These are phyloP conservation scores for Alternaria ethzedia DNA, from an alignment of 2,329 filamentous ascomycete species.

Conservation along the genomic window DNA sequence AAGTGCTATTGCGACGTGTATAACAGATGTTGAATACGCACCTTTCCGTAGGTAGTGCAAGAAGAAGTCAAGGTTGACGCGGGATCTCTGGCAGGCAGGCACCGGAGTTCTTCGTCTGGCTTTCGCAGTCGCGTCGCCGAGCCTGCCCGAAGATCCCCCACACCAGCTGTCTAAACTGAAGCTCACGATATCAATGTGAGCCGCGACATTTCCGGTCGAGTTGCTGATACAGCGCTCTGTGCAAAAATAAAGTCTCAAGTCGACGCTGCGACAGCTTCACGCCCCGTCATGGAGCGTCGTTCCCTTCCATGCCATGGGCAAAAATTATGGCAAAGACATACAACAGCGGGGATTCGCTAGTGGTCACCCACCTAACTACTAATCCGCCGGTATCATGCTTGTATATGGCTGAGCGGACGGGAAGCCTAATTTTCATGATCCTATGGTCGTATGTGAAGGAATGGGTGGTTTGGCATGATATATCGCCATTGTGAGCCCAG, in stretches of 20 bases:
- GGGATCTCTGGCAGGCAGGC: neutral
- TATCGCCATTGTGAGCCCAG: too few species aligned
- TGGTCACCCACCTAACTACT: neutral
- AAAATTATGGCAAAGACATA: neutral
- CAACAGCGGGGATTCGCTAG: neutral
- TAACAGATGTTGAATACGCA: conserved; percentile 5
- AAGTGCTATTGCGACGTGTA: conserved; percentile 33
- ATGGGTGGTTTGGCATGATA: too few species aligned
- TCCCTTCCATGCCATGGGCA: rapidly evolving
- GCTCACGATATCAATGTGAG: too few species aligned
- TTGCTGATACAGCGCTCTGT: neutral
- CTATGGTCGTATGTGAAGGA: too few species aligned
- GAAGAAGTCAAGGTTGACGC: neutral
- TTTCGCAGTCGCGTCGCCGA: neutral
- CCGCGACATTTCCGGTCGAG: too few species aligned
- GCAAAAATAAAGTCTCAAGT: neutral
- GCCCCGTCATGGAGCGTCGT: neutral
- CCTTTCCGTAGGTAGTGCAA: neutral
- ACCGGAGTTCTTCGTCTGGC: too few species aligned
- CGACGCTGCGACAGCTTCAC: neutral
- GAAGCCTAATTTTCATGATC: too few species aligned
- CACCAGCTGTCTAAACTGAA: too few species aligned
- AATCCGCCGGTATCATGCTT: neutral
- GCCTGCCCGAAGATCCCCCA: neutral
- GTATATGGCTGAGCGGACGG: too few species aligned